These are phyloP conservation scores for Discostella pseudostelligera DNA, from an alignment of 108 stramenopile genomes.

Conservation along the genomic window DNA sequence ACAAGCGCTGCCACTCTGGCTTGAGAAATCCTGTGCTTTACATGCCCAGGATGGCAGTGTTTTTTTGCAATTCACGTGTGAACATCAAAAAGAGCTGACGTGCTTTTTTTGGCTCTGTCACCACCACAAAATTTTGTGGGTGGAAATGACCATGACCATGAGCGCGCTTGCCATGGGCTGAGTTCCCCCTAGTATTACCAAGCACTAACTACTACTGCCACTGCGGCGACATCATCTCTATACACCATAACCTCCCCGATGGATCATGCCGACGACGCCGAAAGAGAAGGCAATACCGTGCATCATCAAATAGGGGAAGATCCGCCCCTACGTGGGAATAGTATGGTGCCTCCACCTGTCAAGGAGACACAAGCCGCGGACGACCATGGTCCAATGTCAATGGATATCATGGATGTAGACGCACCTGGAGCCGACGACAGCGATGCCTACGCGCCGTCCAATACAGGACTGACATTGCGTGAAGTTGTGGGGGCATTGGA, in stretches of 20 bases:
- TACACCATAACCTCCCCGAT: conserved; percentile 1
- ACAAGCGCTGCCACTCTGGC: too few relatives aligned
- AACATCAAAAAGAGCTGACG: too few relatives aligned
- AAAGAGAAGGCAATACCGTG: conserved; percentile 1
- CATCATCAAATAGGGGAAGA: not conserved
- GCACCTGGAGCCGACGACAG: not conserved
- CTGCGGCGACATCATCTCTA: not conserved
- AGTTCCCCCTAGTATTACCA: too few relatives aligned
- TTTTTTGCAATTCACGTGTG: too few relatives aligned
- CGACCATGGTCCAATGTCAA: not conserved
- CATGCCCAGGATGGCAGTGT: too few relatives aligned
- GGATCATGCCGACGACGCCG: conserved; percentile 9
- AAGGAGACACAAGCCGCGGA: not conserved
- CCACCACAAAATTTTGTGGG: too few relatives aligned
- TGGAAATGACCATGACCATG: too few relatives aligned
- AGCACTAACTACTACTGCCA: too few relatives aligned
- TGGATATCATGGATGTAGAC: not conserved
- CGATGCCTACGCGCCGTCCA: not conserved
- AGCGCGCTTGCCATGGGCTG: too few relatives aligned
- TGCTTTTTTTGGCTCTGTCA: too few relatives aligned
- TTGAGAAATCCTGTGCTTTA: too few relatives aligned
- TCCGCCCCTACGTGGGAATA: conserved; percentile 2
- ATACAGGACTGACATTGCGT: not conserved
- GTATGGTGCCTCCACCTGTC: conserved; percentile 1
- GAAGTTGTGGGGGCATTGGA: not conserved